Percentiles rank a stretch among this genome's conserved stretches.
phyloP scores from a whole-genome alignment of 441 rosid genomes.

The Corymbia citriodora region DNA sequence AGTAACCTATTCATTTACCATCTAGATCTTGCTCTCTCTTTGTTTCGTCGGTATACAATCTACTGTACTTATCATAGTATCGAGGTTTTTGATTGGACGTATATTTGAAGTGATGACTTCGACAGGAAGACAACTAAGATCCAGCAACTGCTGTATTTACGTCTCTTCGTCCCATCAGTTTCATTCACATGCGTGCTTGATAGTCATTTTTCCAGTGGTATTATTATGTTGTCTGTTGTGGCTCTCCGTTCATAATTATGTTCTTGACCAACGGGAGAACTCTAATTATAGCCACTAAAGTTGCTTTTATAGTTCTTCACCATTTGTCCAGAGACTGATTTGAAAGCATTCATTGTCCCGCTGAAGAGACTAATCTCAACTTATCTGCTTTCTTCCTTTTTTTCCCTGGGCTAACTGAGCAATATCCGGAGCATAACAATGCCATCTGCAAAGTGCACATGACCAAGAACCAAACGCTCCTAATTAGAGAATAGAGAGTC shows the following conservation, averaged over 20 bases:
- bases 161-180: background rate
- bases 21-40: background rate
- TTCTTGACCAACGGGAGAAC: background rate
- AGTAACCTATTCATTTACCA: background rate
- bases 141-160: background rate
- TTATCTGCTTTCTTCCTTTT: background rate
- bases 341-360: background rate
- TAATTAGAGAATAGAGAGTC: background rate
- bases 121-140: background rate
- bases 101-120: background rate
- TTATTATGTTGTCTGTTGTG: background rate
- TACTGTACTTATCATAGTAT: background rate
- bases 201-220: background rate
- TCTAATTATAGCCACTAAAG: background rate
- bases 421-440: background rate
- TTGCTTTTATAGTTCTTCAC: background rate
- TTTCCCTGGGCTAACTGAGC: background rate
- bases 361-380: background rate
- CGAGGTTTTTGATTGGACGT: background rate
- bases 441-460: background rate
- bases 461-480: background rate
- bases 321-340: background rate
- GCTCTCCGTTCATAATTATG: background rate
- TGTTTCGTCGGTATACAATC: background rate
- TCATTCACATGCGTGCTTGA: background rate